phyloP scores from a whole-genome alignment of 345 rosid species.

The Salix suchowensis region DNA sequence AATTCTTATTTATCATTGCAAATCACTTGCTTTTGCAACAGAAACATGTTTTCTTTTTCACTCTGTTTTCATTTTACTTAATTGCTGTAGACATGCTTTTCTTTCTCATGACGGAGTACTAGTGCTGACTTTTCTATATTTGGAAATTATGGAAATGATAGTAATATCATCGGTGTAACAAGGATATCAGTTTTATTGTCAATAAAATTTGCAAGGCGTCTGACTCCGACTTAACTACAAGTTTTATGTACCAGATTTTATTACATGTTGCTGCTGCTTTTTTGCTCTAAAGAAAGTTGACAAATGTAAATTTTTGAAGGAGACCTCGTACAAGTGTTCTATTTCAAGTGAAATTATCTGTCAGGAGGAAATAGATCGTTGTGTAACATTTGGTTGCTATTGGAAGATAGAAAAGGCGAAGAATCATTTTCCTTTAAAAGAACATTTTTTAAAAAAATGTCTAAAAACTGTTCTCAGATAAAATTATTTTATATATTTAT shows the following conservation, averaged over 20 bases:
- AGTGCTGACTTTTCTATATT: not conserved
- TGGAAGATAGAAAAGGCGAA: no score
- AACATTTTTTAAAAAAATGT: no score
- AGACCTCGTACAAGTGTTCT: not conserved
- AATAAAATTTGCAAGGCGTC: not conserved
- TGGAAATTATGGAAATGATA: not conserved
- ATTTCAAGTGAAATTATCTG: not conserved
- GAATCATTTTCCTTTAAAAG: no score
- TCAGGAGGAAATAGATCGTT: not conserved
- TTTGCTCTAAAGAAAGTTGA: not conserved
- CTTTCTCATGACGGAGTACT: not conserved
- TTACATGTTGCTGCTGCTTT: not conserved
- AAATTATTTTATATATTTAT: no score
- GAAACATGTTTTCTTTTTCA: conserved; percentile 2
- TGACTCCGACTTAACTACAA: not conserved
- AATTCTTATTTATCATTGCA: conserved; percentile 13
- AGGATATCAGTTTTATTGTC: not conserved
- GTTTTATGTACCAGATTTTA: not conserved
- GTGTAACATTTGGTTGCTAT: no score
- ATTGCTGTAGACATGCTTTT: not conserved
- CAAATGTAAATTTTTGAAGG: not conserved
- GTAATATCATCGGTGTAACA: not conserved
- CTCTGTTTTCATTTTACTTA: conserved; percentile 8
- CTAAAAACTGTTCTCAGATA: no score
- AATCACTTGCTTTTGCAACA: conserved; percentile 2